phyloP scores from a whole-genome alignment of 257 asterid species.

The Scutellaria minor region DNA sequence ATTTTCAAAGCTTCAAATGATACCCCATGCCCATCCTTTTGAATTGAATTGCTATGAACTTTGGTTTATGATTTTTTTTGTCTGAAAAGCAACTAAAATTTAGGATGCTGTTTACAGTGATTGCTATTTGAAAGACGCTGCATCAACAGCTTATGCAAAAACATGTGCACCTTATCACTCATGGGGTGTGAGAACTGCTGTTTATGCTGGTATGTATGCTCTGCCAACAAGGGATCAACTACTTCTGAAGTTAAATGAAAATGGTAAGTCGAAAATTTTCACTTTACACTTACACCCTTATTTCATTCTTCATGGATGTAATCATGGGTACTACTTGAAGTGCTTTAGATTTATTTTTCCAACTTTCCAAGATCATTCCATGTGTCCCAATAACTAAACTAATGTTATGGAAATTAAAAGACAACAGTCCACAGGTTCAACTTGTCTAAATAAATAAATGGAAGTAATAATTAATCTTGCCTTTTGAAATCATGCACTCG shows the following conservation, averaged over 20 bases:
- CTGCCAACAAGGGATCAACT: constrained; percentile 92
- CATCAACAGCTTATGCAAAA: constrained; percentile 74
- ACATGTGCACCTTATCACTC: constrained; percentile 95
- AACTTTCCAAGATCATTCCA: too few relatives aligned
- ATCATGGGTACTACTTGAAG: background rate
- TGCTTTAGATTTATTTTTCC: too few relatives aligned
- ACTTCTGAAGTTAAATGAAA: constrained; percentile 76
- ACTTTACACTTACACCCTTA: background rate
- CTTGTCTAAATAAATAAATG: too few relatives aligned
- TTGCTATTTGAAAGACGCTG: constrained; percentile 73
- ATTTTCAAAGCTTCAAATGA: background rate
- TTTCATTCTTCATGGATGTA: background rate
- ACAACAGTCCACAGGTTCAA: too few relatives aligned
- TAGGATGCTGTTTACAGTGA: constrained; percentile 48
- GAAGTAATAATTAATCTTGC: too few relatives aligned
- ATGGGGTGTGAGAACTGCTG: constrained; percentile 96
- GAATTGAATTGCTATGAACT: background rate
- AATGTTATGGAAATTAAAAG: too few relatives aligned
- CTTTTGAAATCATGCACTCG: too few relatives aligned
- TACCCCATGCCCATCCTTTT: background rate
- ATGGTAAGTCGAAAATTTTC: constrained; percentile 51
- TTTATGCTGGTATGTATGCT: constrained; percentile 96
- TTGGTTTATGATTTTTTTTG: background rate
- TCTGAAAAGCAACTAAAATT: background rate
- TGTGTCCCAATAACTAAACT: too few relatives aligned